These are phyloP conservation scores for Termitomyces sp. DNA, from an alignment of 768 basidiomycete species.

Conservation along the genomic window DNA sequence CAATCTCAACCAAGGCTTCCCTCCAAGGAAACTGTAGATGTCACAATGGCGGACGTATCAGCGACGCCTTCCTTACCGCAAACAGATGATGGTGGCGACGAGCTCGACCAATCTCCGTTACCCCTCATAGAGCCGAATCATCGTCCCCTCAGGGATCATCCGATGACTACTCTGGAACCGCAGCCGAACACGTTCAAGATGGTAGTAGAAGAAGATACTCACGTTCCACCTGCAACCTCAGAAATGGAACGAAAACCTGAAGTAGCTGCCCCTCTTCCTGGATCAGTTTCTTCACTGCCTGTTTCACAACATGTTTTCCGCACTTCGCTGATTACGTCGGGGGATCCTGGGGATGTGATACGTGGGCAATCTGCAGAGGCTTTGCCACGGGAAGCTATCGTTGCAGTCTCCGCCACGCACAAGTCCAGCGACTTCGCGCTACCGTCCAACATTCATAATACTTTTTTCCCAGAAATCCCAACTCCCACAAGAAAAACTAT, in stretches of 20 bases:
- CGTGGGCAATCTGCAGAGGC: not conserved
- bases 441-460: not conserved
- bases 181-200: not conserved
- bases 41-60: not conserved
- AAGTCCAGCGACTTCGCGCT: not conserved
- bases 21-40: not conserved
- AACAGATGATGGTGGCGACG: constrained; percentile 33
- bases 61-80: constrained; percentile 11
- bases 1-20: not conserved
- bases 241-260: not conserved
- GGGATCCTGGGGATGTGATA: not conserved
- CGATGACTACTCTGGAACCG: not conserved
- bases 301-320: not conserved
- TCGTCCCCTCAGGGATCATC: not conserved
- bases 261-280: not conserved
- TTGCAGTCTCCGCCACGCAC: not conserved
- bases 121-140: constrained; percentile 14
- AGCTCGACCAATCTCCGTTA: constrained; percentile 34
- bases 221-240: not conserved
- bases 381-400: not conserved
- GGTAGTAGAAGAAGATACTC: not conserved
- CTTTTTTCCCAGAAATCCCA: not conserved
- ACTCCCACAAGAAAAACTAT: constrained; percentile 10
- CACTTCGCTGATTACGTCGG: not conserved
- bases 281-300: not conserved